A percentile compares a stretch with the other conserved stretches of the same genome.
phyloP scores from a whole-genome alignment of 2,329 filamentous ascomycete genomes.

The Xylariaceae sp. region DNA sequence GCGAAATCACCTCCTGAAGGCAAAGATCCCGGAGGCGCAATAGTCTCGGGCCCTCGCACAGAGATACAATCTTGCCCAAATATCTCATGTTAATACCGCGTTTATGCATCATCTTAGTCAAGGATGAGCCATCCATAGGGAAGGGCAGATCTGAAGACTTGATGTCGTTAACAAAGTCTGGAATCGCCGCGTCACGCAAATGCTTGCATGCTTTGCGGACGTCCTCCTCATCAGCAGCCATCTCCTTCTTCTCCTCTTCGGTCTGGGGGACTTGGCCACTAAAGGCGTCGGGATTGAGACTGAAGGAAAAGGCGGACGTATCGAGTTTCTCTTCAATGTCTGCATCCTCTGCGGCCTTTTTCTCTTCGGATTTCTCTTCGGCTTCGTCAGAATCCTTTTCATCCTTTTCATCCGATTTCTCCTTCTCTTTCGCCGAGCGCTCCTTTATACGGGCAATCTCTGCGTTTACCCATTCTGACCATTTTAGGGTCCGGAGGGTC shows the following conservation, averaged over 20 bases:
- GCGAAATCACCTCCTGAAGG: constrained; percentile 91
- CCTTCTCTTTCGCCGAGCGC: constrained; percentile 41
- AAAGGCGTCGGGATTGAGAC: constrained; percentile 94
- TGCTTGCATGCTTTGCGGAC: constrained; percentile 85
- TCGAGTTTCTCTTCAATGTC: constrained; percentile 74
- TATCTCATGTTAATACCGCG: constrained; percentile 97
- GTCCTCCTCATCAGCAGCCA: constrained; percentile 83
- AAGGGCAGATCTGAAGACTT: constrained; percentile 94
- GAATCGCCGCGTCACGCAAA: constrained; percentile 78
- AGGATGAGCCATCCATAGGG: constrained; percentile 95
- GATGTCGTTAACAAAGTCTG: constrained; percentile 85
- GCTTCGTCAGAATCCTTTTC: constrained; percentile 37
- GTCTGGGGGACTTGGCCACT: constrained; percentile 91
- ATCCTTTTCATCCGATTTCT: constrained; percentile 22
- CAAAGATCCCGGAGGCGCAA: constrained; percentile 78
- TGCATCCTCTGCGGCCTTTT: constrained; percentile 46
- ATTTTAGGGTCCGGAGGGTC: constrained; percentile 80
- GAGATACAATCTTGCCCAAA: constrained; percentile 80
- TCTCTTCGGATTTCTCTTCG: constrained; percentile 32
- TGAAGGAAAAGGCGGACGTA: constrained; percentile 83
- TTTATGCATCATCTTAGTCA: constrained; percentile 90
- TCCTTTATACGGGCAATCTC: constrained; percentile 68
- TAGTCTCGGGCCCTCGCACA: constrained; percentile 74
- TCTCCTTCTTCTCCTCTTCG: constrained; percentile 85
- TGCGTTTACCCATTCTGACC: constrained; percentile 85